Conservation (phyloP, 371 early-diverging fungal species). For the Capniomyces stellatus region DNA sequence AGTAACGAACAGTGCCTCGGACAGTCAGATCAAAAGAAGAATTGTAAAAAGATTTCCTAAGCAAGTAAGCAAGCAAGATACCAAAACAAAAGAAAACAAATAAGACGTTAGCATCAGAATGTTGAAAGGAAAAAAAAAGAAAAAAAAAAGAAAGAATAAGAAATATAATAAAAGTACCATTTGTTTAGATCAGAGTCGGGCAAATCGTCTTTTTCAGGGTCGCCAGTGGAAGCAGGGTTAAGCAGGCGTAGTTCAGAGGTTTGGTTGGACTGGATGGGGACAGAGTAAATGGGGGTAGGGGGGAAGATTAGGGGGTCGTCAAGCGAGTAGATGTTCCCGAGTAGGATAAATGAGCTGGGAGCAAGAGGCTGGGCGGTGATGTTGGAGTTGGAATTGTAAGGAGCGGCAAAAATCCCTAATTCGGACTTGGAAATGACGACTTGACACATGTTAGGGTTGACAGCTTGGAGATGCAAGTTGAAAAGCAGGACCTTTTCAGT, state of each 20-base stretch:
- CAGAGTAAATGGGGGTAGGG: slow-evolving; percentile 16
- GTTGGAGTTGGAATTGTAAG: slow-evolving; percentile 4
- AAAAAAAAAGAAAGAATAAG: too few species aligned
- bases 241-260: slow-evolving; percentile 40
- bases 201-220: slow-evolving; percentile 8
- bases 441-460: slow-evolving; percentile 38
- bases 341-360: slow-evolving; percentile 33
- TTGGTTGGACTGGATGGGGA: slow-evolving; percentile 13
- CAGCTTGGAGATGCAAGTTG: slow-evolving; percentile 33
- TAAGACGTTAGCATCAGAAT: too few species aligned
- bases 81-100: too few species aligned
- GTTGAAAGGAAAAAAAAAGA: too few species aligned
- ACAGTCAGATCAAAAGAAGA: slow-evolving; percentile 42
- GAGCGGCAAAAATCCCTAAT: slow-evolving; percentile 40
- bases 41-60: slow-evolving; percentile 26
- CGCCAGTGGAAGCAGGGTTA: slow-evolving; percentile 30
- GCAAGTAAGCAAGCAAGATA: too few species aligned
- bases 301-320: slow-evolving; percentile 35
- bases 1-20: slow-evolving; percentile 40
- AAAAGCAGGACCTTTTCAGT: slow-evolving; percentile 49
- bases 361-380: slow-evolving; percentile 3
- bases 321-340: slow-evolving; percentile 34
- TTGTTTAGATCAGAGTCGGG: slow-evolving; percentile 9
- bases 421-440: slow-evolving; percentile 34
- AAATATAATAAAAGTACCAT: slow-evolving; percentile 23